Evolutionary conservation across 371 early-diverging fungal genomes (phyloP), one percentile per base, ranked within the genome.

Genomic region (Dinochytrium kinnereticum): DNA sequence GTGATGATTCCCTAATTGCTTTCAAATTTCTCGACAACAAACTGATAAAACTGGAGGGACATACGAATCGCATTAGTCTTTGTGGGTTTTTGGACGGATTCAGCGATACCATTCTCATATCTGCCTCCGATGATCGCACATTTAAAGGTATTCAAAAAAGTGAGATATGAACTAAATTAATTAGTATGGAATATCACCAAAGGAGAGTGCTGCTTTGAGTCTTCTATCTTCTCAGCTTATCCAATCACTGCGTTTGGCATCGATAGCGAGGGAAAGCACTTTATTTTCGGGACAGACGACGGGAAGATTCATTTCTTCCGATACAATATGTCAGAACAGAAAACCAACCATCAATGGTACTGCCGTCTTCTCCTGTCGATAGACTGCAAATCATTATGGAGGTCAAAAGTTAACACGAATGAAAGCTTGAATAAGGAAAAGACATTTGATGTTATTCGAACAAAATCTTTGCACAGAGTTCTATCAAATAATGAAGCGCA

Each of bases 201-300:
- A 15, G 13, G 17, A 1, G n/a, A n/a, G 1, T 69, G 70, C 40
- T 21, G 69, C 24, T 74, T 39, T 64, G 53, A 70, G 31, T 74
- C 74, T 34, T n/a, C 33, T 37, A 51, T 74, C 5, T 10, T 74
- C 2, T 74, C 74, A 15, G 65, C 69, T 24, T 69, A 69, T 51
- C 65, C 74, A 7, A 64, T 74, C 70, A 28, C 70, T 1, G 33
- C 50, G n/a, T 21, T 74, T 31, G 30, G 49, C 2, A 19, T 64
- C 0, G 53, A 39, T 59, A 34, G 13, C 21, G 59, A 28, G 50
- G 26, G 17, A 19, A 28, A 57, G 28, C 34, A 17, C n/a, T 30
- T 74, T 15, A 26, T 64, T 30, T 38, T 74, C 34, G 69, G 69
- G 2, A 69, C 69, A 13, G 70, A 69, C 17, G 70, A 59, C 30